Evolutionary conservation across 352 stramenopile species (phyloP).

Genomic region (Globisporangium alternatum): DNA sequence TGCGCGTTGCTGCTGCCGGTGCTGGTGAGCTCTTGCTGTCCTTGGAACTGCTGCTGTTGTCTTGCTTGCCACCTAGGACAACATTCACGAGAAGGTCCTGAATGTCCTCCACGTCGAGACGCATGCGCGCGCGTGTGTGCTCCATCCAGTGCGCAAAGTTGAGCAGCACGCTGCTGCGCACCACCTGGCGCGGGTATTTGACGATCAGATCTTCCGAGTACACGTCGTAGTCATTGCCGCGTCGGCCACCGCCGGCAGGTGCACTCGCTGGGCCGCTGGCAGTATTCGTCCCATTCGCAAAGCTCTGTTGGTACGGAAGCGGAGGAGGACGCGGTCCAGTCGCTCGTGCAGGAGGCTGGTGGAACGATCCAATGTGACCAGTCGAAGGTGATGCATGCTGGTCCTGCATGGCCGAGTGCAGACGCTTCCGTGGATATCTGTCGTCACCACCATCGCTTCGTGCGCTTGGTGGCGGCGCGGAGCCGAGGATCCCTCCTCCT

Average conservation of each 20-base stretch:
- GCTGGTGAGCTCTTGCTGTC: not conserved
- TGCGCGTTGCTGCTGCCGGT: conserved; percentile 13
- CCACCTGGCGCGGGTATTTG: conserved; percentile 63
- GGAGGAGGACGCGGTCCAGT: conserved; percentile 11
- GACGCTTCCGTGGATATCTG: conserved; percentile 22
- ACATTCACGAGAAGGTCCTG: conserved; percentile 60
- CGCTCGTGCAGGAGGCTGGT: not conserved
- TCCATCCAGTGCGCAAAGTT: conserved; percentile 74
- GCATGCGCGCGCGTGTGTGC: conserved; percentile 34
- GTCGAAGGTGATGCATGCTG: not conserved
- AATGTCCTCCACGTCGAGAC: conserved; percentile 58
- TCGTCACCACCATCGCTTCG: not conserved
- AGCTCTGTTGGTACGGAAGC: conserved; percentile 7
- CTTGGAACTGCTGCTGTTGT: conserved; percentile 8
- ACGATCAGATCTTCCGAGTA: conserved; percentile 66
- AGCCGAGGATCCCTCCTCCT: conserved; percentile 7
- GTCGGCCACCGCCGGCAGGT: not conserved
- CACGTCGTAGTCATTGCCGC: conserved; percentile 31
- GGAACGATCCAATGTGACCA: not conserved
- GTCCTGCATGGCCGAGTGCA: conserved; percentile 29
- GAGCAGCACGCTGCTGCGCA: conserved; percentile 60
- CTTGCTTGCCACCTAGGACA: conserved; percentile 13
- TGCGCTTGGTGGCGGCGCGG: not conserved
- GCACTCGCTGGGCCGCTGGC: not conserved
- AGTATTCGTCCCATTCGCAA: conserved; percentile 4